Percentiles rank a stretch among this genome's conserved stretches.
phyloP scores from a whole-genome alignment of 2,329 filamentous ascomycete genomes.

The Emericellopsis atlantica region DNA sequence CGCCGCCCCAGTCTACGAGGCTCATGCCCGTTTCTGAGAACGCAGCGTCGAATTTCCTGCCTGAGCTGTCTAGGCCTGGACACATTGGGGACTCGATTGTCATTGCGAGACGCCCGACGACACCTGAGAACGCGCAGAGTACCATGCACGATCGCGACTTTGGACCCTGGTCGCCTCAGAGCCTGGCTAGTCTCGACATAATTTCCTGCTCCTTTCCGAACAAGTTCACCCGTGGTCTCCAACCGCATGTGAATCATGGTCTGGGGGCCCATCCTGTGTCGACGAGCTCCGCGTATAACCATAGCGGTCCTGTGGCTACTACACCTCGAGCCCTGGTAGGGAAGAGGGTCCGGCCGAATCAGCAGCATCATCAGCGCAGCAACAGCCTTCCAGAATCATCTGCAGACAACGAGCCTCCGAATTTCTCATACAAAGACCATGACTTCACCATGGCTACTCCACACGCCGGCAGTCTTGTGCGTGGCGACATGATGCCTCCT shows the following conservation, averaged over 20 bases:
- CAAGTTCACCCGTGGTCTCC: conserved; percentile 29
- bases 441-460: conserved; percentile 51
- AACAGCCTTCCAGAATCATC: conserved; percentile 80
- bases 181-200: conserved; percentile 46
- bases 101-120: conserved; percentile 29
- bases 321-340: conserved; percentile 45
- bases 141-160: conserved; percentile 8
- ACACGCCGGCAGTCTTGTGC: conserved; percentile 72
- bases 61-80: conserved; percentile 31
- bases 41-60: conserved; percentile 24
- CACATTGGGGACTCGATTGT: conserved; percentile 33
- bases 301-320: conserved; percentile 37
- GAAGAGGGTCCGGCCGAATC: conserved; percentile 44
- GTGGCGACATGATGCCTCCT: conserved; percentile 75
- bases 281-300: conserved; percentile 32
- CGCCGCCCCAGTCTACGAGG: conserved; percentile 28
- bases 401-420: conserved; percentile 50
- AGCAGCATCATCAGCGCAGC: conserved; percentile 60
- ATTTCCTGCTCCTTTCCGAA: conserved; percentile 52
- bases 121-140: conserved; percentile 26
- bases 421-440: conserved; percentile 36
- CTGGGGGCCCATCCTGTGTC: conserved; percentile 44
- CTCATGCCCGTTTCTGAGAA: conserved; percentile 1
- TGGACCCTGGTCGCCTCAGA: conserved; percentile 34
- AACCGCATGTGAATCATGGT: conserved; percentile 25